phyloP scores from a whole-genome alignment of 441 rosid species.

The Adansonia madagascariensis region DNA sequence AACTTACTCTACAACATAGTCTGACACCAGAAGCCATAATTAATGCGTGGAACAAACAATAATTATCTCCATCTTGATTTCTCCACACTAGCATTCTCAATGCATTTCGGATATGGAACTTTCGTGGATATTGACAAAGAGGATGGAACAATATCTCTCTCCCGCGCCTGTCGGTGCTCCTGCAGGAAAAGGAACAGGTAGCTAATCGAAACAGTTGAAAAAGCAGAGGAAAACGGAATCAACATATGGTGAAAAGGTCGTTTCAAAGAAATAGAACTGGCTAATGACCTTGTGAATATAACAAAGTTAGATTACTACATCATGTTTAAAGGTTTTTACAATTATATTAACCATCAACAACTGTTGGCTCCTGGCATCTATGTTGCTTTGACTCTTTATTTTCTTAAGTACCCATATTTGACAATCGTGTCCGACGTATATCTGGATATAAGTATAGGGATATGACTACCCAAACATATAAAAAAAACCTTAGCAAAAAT shows the following conservation, averaged over 20 bases:
- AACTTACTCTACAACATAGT: constrained; percentile 28
- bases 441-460: too few relatives aligned
- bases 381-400: too few relatives aligned
- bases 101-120: constrained; percentile 37
- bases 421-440: too few relatives aligned
- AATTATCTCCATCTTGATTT: constrained; percentile 50
- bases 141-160: constrained; percentile 39
- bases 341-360: background rate
- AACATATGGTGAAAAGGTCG: background rate
- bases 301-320: background rate
- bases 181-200: constrained; percentile 26
- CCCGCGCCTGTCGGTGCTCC: constrained; percentile 61
- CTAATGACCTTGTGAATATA: background rate
- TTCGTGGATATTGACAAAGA: constrained; percentile 28
- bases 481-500: too few relatives aligned
- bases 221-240: background rate
- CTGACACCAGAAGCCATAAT: constrained; percentile 21
- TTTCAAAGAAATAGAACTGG: background rate
- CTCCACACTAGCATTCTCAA: constrained; percentile 33
- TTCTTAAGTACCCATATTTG: too few relatives aligned
- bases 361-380: background rate
- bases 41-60: constrained; percentile 10
- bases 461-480: too few relatives aligned
- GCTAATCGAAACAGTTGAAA: background rate
- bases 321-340: background rate